phyloP scores from a whole-genome alignment of 139 green algal species.

The Eudorina sp. region DNA sequence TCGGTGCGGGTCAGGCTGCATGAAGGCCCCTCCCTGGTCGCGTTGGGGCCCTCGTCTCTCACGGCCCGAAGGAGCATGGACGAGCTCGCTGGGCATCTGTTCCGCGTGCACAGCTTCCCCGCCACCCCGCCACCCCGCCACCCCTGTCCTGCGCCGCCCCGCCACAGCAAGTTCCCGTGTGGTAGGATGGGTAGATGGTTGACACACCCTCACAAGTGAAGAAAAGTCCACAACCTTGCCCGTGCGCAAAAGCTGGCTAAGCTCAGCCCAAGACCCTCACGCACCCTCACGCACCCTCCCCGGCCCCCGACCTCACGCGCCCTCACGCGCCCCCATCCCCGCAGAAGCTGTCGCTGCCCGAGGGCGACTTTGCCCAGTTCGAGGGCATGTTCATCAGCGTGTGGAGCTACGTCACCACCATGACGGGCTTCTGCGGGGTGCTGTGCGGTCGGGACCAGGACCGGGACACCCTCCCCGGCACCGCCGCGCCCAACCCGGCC shows the following conservation, averaged over 20 bases:
- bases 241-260: background rate
- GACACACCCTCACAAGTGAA: background rate
- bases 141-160: too few relatives aligned
- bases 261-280: background rate
- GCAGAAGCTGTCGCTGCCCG: background rate
- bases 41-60: too few relatives aligned
- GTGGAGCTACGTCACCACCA: background rate
- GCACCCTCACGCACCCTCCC: too few relatives aligned
- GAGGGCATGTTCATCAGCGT: slow-evolving; percentile 9
- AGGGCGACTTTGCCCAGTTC: background rate
- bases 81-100: too few relatives aligned
- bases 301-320: too few relatives aligned
- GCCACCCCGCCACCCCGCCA: too few relatives aligned
- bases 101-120: too few relatives aligned
- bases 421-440: slow-evolving; percentile 29
- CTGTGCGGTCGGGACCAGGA: background rate
- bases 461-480: background rate
- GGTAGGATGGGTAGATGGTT: background rate
- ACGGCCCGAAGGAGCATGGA: too few relatives aligned
- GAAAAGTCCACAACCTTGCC: too few relatives aligned
- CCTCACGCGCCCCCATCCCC: background rate
- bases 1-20: too few relatives aligned
- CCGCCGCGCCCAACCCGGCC: background rate
- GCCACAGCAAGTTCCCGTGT: background rate
- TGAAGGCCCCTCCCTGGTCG: too few relatives aligned